Evolutionary conservation across 2,329 filamentous ascomycete species (phyloP).

Genomic region (Domatiomyces catenatus): DNA sequence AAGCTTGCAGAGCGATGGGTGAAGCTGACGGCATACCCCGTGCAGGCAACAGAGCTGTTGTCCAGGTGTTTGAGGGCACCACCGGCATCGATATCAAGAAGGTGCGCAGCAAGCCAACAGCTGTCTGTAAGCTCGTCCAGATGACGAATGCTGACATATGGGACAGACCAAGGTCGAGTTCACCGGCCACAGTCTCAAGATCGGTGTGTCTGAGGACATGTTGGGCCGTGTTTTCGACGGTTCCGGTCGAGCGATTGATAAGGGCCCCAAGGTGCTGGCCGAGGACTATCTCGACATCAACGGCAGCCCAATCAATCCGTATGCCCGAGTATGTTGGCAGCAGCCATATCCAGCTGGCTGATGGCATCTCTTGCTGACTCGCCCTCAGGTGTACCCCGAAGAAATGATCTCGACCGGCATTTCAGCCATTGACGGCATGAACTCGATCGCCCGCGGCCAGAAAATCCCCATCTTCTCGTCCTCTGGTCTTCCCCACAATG

Average conservation of each 20-base stretch:
- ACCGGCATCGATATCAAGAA: slow-evolving; percentile 96
- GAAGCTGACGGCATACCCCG: slow-evolving; percentile 6
- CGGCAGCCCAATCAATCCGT: slow-evolving; percentile 95
- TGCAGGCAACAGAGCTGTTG: slow-evolving; percentile 77
- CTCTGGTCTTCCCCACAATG: slow-evolving; percentile 94
- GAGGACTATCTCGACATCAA: slow-evolving; percentile 99
- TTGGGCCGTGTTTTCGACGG: slow-evolving; percentile 97
- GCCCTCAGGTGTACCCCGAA: slow-evolving; percentile 78
- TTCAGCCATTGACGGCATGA: slow-evolving; percentile 97
- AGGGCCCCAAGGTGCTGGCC: slow-evolving; percentile 92
- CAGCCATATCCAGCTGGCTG: background rate
- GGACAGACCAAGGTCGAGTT: slow-evolving; percentile 91
- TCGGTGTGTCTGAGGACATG: slow-evolving; percentile 99
- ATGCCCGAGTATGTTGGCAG: slow-evolving; percentile 58
- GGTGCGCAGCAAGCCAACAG: slow-evolving; percentile 36
- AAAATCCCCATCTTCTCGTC: slow-evolving; percentile 99
- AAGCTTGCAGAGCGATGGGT: background rate
- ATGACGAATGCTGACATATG: slow-evolving; percentile 13
- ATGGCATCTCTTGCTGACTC: slow-evolving; percentile 5
- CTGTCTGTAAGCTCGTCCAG: slow-evolving; percentile 2
- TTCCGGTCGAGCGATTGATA: slow-evolving; percentile 94
- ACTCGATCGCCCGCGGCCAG: slow-evolving; percentile 92
- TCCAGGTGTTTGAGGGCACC: slow-evolving; percentile 97
- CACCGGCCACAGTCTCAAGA: slow-evolving; percentile 90
- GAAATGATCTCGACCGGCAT: slow-evolving; percentile 99